Conservation (phyloP, 352 stramenopile species). For the Thraustochytrium striatum region DNA sequence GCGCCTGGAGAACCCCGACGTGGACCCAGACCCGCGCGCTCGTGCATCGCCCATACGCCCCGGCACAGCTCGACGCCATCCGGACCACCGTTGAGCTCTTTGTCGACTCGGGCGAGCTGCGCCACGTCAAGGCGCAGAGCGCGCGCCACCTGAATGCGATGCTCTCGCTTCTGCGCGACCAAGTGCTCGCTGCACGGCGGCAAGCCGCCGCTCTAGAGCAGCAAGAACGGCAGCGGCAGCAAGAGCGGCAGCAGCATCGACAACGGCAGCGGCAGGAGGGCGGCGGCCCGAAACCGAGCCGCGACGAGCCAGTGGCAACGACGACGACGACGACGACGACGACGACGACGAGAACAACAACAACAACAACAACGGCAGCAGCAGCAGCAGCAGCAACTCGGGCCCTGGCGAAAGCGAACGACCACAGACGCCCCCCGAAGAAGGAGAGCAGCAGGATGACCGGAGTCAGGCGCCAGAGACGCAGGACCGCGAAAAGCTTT, state of each 20-base stretch:
- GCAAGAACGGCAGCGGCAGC: too few relatives aligned
- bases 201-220: too few relatives aligned
- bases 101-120: neutral
- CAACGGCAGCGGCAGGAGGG: too few relatives aligned
- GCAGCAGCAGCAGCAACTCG: neutral
- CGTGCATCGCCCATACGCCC: neutral
- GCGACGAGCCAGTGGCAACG: neutral
- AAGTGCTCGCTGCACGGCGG: neutral
- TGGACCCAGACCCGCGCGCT: conserved; percentile 18
- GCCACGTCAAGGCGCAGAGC: neutral
- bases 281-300: too few relatives aligned
- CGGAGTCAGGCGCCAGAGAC: neutral
- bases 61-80: neutral
- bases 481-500: neutral
- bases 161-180: conserved; percentile 1
- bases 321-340: neutral
- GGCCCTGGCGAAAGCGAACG: neutral
- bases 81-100: neutral
- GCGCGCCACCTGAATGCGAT: conserved; percentile 5
- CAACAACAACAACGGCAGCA: neutral
- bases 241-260: too few relatives aligned
- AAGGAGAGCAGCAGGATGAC: neutral
- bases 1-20: conserved; percentile 59
- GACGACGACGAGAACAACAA: neutral
- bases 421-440: neutral